A percentile compares a stretch with the other conserved stretches of the same genome.
These are phyloP conservation scores for Fusarium dlaminii DNA, from an alignment of 2,329 filamentous ascomycete genomes.

Conservation along the genomic window DNA sequence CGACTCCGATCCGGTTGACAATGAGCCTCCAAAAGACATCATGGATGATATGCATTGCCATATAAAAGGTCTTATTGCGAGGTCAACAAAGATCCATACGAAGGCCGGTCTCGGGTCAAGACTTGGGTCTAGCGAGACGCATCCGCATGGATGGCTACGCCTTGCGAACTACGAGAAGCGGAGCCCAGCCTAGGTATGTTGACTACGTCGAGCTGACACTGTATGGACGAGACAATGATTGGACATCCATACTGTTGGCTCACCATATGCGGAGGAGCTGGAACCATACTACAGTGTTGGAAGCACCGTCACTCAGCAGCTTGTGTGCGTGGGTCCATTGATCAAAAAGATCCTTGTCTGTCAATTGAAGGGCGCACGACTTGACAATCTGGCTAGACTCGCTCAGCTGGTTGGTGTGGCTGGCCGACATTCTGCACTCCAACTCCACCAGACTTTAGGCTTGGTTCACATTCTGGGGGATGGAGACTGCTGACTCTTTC, in stretches of 20 bases:
- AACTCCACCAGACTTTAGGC: slow-evolving; percentile 23
- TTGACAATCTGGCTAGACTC: slow-evolving; percentile 42
- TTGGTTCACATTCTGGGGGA: slow-evolving; percentile 14
- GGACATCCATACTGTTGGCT: background rate
- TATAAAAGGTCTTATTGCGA: background rate
- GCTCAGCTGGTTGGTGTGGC: slow-evolving; percentile 29
- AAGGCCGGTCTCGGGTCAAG: slow-evolving; percentile 38
- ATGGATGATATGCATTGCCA: background rate
- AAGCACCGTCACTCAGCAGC: slow-evolving; percentile 14
- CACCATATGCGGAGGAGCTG: background rate
- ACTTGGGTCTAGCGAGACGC: slow-evolving; percentile 3
- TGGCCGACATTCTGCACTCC: slow-evolving; percentile 28
- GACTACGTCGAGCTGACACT: slow-evolving; percentile 19
- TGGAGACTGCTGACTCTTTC: slow-evolving; percentile 28
- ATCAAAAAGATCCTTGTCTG: slow-evolving; percentile 37
- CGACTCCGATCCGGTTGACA: background rate
- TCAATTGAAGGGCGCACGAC: slow-evolving; percentile 44
- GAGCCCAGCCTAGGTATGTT: slow-evolving; percentile 29
- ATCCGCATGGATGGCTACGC: slow-evolving; percentile 31
- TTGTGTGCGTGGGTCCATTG: slow-evolving; percentile 22
- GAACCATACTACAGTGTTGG: slow-evolving; percentile 28
- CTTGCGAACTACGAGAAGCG: slow-evolving; percentile 44
- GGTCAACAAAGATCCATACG: background rate
- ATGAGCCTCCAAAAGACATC: background rate
- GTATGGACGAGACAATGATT: slow-evolving; percentile 20